Base-by-base conservation (phyloP, 805 yeast species). In the Yarrowia alimentaria region DNA sequence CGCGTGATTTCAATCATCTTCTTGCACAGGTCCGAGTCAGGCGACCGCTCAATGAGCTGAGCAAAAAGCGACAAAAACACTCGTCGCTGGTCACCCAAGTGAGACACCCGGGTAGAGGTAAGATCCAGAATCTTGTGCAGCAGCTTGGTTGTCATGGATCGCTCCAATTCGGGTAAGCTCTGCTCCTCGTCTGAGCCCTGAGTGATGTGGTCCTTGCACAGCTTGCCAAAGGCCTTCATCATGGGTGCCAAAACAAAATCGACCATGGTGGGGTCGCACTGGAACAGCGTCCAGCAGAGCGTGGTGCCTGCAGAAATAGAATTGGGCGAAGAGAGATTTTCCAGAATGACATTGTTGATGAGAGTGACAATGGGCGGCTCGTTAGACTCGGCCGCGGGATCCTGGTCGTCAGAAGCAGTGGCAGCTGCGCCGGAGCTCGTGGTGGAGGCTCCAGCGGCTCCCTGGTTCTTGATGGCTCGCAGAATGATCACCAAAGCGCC, bases 71-170 rank as follows among this genome's bases (percentile, higher is more conserved):
- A 81, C 56, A 93, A 68, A 63, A 90, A 93, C 19, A 90, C 81
- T 47, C 99, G 76, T 54, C 99, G 78, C 61, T 91, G 96, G 59
- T 93, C 99, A 5, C 96, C 97, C 19, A 94, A 70, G n/a, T 78
- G 76, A 0, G 94, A 79, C 5, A 93, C 86, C 57, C 97, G 78
- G 72, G 78, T 76, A 0, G 95, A 80, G 1, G 91, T 80, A 48
- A 91, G 74, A 56, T 83, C 81, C 49, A 93, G 69, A 19, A 88
- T 79, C 64, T 84, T 85, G 54, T 84, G 88, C 35, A 93, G 69
- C 26, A 89, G 67, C 53, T 76, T 79, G 0, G 93, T 83, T 0
- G 94, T 84, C 74, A 85, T 83, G 60, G 78, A 81, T 7, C 91
- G 85, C 61, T 88, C 96, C 57, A 75, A 77, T 50, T 85, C 95